Percentiles rank a stretch among this genome's conserved stretches.
phyloP scores from a whole-genome alignment of 805 yeast genomes.

The Maudiozyma barnettii region DNA sequence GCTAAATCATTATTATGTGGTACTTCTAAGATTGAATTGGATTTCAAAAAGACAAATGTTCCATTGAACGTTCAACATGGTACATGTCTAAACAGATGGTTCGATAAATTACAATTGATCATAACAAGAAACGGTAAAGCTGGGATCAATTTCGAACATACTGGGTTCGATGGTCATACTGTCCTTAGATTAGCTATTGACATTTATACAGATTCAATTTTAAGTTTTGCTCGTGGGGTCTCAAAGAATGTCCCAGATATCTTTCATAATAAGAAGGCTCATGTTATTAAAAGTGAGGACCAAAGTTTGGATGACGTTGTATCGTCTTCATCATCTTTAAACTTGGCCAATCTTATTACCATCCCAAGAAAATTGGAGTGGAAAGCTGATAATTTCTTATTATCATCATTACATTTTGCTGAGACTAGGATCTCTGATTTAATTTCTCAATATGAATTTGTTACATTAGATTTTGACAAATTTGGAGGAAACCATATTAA shows the following conservation, averaged over 20 bases:
- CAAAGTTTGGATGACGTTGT: background rate
- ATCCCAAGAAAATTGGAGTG: slow-evolving; percentile 85
- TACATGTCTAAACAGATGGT: slow-evolving; percentile 92
- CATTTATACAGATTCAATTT: slow-evolving; percentile 82
- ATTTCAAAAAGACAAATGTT: slow-evolving; percentile 9
- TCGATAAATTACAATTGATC: slow-evolving; percentile 82
- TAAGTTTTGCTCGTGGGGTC: slow-evolving; percentile 76
- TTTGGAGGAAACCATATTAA: slow-evolving; percentile 75
- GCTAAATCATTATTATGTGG: slow-evolving; percentile 87
- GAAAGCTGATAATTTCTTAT: slow-evolving; percentile 69
- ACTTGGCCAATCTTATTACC: slow-evolving; percentile 39
- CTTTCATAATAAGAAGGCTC: slow-evolving; percentile 7
- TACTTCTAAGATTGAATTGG: slow-evolving; percentile 57
- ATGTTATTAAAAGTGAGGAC: slow-evolving; percentile 2
- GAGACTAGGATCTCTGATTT: slow-evolving; percentile 83
- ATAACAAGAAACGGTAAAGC: slow-evolving; percentile 84
- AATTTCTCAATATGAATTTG: slow-evolving; percentile 83
- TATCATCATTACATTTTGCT: slow-evolving; percentile 76
- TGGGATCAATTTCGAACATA: slow-evolving; percentile 87
- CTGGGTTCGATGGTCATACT: slow-evolving; percentile 95
- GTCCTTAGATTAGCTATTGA: slow-evolving; percentile 81
- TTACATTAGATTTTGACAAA: slow-evolving; percentile 56
- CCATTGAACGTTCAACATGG: slow-evolving; percentile 75
- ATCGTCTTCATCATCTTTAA: background rate
- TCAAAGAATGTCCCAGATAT: slow-evolving; percentile 43